Conservation (phyloP, 1,139 yeast genomes). For the Blastobotrys buckinghamii region DNA sequence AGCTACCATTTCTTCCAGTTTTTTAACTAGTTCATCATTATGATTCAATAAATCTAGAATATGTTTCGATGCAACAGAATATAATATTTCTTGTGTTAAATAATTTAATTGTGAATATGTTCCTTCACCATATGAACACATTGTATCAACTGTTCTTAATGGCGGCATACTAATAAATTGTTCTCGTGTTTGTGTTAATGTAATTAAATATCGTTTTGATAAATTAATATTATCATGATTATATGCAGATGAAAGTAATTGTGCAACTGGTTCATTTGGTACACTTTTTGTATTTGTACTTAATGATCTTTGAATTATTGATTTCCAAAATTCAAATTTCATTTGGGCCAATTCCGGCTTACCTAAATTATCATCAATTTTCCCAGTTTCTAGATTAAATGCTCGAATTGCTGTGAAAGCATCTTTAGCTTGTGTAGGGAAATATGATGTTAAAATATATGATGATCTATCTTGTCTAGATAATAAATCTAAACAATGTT, state of each 20-base stretch:
- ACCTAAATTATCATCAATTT: slow-evolving; percentile 46
- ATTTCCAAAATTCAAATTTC: slow-evolving; percentile 37
- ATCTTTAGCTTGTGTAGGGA: slow-evolving; percentile 62
- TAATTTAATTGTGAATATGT: slow-evolving; percentile 71
- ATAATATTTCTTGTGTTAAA: slow-evolving; percentile 53
- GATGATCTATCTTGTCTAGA: slow-evolving; percentile 52
- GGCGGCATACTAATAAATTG: slow-evolving; percentile 42
- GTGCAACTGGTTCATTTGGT: slow-evolving; percentile 56
- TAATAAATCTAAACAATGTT: slow-evolving; percentile 2
- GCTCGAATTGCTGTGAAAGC: slow-evolving; percentile 64
- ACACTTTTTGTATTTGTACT: slow-evolving; percentile 26
- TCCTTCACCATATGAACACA: slow-evolving; percentile 80
- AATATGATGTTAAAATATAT: slow-evolving; percentile 58
- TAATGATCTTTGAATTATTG: slow-evolving; percentile 31
- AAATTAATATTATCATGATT: slow-evolving; percentile 38
- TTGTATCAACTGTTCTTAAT: slow-evolving; percentile 49
- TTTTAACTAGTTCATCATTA: slow-evolving; percentile 39
- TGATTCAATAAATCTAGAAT: slow-evolving; percentile 46
- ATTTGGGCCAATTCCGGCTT: slow-evolving; percentile 35
- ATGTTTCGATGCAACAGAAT: slow-evolving; percentile 54
- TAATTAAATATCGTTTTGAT: slow-evolving; percentile 51
- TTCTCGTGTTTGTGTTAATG: slow-evolving; percentile 57
- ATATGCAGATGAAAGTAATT: slow-evolving; percentile 38
- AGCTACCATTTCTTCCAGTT: slow-evolving; percentile 55
- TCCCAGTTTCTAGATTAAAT: slow-evolving; percentile 62